Base-by-base conservation (phyloP, 2,329 filamentous ascomycete genomes). In the Aspergillus pseudoviridinutans region DNA sequence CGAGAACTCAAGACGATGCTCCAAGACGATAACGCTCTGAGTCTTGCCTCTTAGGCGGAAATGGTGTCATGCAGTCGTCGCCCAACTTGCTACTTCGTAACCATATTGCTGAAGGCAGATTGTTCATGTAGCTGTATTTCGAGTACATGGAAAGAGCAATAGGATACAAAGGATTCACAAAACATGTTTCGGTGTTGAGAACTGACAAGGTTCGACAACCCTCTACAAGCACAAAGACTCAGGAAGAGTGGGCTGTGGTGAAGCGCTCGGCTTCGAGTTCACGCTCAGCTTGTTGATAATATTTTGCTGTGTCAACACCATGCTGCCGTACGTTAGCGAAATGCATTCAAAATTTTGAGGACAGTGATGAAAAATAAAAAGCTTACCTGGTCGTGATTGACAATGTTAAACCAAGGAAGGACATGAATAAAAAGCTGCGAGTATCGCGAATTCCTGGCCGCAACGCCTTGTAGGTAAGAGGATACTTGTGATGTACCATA, bases 241-340 rank as follows among this genome's bases (percentile, higher is more conserved):
- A 63, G 54, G 61, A 58, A 58, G 66, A 67, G 50, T 58, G 59
- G 58, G 62, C 66, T 58, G 72, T 73, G 53, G 66, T 71, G 60
- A 72, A 67, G 58, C 79, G 80, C 81, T 96, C 92, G 42, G 87
- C 87, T 79, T 96, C 94, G 69, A 99, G 78, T 77, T 99, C 94
- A 74, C 88, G 83, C 82, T 99, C 94, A 7, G 94, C 94, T 76
- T 96, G 91, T 74, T 88, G 88, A 78, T 96, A 99, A 80, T 99
- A 99, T 81, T 99, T 99, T 64, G 93, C 92, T 32, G 94, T 99
- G 75, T 99, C 94, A 58, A 99, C 90, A 66, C 94, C 94, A 75
- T 99, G 94, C 84, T 95, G 58, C 49, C 41, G 28, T 41, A 24
- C 54, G 58, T 67, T 56, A 69, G 58, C 49, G 54, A 56, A 54